A percentile compares a stretch with the other conserved stretches of the same genome.
phyloP scores from a whole-genome alignment of 164 flowering plant genomes.

The Magnolia sinica region DNA sequence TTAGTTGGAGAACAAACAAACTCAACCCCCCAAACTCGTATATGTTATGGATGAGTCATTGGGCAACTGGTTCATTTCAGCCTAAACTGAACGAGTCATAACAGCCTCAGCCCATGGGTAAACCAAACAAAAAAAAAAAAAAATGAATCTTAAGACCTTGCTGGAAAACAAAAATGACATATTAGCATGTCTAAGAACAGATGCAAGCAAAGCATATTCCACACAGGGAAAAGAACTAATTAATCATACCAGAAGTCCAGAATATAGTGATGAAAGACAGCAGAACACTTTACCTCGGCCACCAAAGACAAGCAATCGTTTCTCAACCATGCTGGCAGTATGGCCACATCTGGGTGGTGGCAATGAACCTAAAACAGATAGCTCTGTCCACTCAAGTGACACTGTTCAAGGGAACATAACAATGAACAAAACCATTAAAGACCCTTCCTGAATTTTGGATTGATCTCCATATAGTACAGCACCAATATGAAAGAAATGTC shows the following conservation, averaged over 20 bases:
- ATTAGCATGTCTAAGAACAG: no score
- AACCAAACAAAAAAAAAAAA: not conserved
- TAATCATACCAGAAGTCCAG: not conserved
- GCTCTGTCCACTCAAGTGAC: slow-evolving; percentile 93
- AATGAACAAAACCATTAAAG: not conserved
- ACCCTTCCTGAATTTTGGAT: not conserved
- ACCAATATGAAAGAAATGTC: not conserved
- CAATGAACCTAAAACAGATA: slow-evolving; percentile 65
- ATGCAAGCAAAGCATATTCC: not conserved
- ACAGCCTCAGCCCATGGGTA: not conserved
- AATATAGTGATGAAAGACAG: not conserved
- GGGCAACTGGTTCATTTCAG: not conserved
- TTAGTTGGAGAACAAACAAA: no score
- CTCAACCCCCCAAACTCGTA: no score
- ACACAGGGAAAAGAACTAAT: not conserved
- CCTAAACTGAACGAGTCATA: not conserved
- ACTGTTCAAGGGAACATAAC: slow-evolving; percentile 39
- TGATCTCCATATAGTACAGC: not conserved
- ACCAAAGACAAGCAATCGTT: slow-evolving; percentile 85
- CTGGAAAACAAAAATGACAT: not conserved
- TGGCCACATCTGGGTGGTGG: slow-evolving; percentile 99
- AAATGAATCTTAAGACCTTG: not conserved
- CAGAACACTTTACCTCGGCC: slow-evolving; percentile 71
- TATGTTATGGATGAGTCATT: no score
- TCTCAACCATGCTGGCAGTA: slow-evolving; percentile 95